Evolutionary conservation across 2,329 filamentous ascomycete genomes (phyloP).

Genomic region (Madurella mycetomatis): DNA sequence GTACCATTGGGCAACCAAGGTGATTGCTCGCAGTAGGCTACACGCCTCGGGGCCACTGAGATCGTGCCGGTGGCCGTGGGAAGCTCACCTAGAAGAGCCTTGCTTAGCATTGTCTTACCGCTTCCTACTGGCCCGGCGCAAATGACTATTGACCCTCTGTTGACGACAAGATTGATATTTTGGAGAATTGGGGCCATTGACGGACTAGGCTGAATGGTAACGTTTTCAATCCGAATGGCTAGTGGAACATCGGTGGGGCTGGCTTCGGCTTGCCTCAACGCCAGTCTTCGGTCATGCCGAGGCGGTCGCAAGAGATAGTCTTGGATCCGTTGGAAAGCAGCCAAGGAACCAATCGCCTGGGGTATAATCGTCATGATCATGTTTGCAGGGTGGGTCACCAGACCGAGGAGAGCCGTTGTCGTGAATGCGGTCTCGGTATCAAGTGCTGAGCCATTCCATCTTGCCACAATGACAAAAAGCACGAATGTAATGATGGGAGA

Average conservation of each 20-base stretch:
- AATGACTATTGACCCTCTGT: slow-evolving; percentile 24
- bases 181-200: slow-evolving; percentile 18
- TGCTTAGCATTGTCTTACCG: slow-evolving; percentile 30
- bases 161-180: slow-evolving; percentile 25
- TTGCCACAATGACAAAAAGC: slow-evolving; percentile 31
- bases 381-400: slow-evolving; percentile 41
- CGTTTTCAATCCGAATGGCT: too few relatives aligned
- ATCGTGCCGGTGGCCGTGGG: slow-evolving; percentile 25
- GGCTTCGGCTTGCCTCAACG: too few relatives aligned
- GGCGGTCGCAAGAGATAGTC: slow-evolving; percentile 28
- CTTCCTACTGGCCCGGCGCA: slow-evolving; percentile 28
- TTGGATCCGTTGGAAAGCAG: slow-evolving; percentile 38
- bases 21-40: slow-evolving; percentile 36
- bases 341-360: slow-evolving; percentile 30
- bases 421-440: slow-evolving; percentile 39
- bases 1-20: slow-evolving; percentile 36
- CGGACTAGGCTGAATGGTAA: not conserved
- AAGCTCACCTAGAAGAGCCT: slow-evolving; percentile 31
- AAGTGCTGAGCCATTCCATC: slow-evolving; percentile 20
- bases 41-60: slow-evolving; percentile 23
- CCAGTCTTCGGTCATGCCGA: too few relatives aligned
- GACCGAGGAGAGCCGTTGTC: slow-evolving; percentile 34
- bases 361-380: slow-evolving; percentile 42
- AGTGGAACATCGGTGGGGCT: too few relatives aligned
- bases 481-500: slow-evolving; percentile 36